Percentiles rank a stretch among this genome's conserved stretches.
phyloP scores from a whole-genome alignment of 768 basidiomycete genomes.

The Cantharellus cinnabarinus region DNA sequence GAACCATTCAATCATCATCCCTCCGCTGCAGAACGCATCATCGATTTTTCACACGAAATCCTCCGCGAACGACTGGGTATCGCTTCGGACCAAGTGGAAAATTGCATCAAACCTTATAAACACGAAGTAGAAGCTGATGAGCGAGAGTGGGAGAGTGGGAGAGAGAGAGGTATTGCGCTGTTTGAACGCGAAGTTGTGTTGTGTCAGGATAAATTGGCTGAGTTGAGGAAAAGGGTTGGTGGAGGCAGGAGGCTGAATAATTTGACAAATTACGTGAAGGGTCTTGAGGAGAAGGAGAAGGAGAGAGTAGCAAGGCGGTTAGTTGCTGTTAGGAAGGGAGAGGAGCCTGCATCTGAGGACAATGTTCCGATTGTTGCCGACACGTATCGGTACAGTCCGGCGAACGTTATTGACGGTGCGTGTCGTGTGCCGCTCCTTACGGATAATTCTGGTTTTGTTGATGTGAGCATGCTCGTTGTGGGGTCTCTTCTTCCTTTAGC shows the following conservation, averaged over 20 bases:
- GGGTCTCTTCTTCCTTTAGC: conserved; percentile 26
- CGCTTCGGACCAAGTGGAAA: conserved; percentile 98
- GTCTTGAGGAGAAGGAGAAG: conserved; percentile 56
- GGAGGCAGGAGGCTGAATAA: conserved; percentile 59
- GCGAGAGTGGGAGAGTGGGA: conserved; percentile 78
- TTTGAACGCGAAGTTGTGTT: conserved; percentile 68
- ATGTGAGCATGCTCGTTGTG: background rate
- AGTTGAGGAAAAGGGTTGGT: conserved; percentile 75
- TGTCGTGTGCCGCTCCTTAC: background rate
- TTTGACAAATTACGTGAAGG: conserved; percentile 62
- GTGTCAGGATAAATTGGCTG: conserved; percentile 73
- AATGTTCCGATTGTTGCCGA: conserved; percentile 29
- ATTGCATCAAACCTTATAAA: conserved; percentile 98
- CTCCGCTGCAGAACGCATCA: conserved; percentile 66
- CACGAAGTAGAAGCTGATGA: conserved; percentile 92
- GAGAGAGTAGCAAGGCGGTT: conserved; percentile 36
- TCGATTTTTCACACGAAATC: conserved; percentile 83
- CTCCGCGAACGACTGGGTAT: conserved; percentile 80
- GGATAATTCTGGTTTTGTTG: background rate
- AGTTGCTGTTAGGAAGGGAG: conserved; percentile 19
- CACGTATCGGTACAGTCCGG: conserved; percentile 79
- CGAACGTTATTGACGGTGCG: conserved; percentile 75
- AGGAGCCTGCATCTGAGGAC: conserved; percentile 20
- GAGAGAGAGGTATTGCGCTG: conserved; percentile 50
- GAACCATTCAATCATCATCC: conserved; percentile 92